Evolutionary conservation across 768 basidiomycete species (phyloP).

Genomic region (Hemileccinum impolitum): DNA sequence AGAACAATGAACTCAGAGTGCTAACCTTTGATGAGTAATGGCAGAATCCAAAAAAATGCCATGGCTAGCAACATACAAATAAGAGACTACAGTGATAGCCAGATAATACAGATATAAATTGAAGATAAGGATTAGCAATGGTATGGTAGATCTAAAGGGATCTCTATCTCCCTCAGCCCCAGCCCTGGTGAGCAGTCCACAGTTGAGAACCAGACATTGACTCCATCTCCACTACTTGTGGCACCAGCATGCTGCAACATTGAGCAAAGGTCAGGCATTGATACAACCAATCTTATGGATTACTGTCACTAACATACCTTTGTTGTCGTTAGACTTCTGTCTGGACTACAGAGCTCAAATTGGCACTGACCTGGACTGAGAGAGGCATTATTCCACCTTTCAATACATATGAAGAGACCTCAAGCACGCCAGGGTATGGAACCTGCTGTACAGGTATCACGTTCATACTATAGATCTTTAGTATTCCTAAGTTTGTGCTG

Average conservation of each 20-base stretch:
- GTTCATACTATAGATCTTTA: not conserved
- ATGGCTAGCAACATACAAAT: too few relatives aligned
- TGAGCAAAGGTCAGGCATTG: not conserved
- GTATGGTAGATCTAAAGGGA: constrained; percentile 2
- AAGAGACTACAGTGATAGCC: too few relatives aligned
- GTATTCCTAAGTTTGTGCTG: constrained; percentile 4
- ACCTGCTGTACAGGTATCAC: not conserved
- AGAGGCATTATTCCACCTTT: not conserved
- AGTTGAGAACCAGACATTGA: not conserved
- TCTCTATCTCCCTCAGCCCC: constrained; percentile 3
- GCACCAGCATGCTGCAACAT: not conserved
- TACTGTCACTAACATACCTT: constrained; percentile 16
- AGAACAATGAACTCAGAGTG: constrained; percentile 24
- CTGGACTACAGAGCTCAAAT: not conserved
- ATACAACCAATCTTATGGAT: not conserved
- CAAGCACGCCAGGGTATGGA: constrained; percentile 1
- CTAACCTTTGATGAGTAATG: too few relatives aligned
- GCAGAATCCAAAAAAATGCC: too few relatives aligned
- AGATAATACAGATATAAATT: not conserved
- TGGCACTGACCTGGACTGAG: not conserved
- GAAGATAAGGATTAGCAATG: not conserved
- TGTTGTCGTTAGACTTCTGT: not conserved
- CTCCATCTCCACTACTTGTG: not conserved
- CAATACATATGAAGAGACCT: not conserved
- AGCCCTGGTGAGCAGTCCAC: constrained; percentile 6